phyloP scores from a whole-genome alignment of 768 basidiomycete genomes.

The Russula sp. region DNA sequence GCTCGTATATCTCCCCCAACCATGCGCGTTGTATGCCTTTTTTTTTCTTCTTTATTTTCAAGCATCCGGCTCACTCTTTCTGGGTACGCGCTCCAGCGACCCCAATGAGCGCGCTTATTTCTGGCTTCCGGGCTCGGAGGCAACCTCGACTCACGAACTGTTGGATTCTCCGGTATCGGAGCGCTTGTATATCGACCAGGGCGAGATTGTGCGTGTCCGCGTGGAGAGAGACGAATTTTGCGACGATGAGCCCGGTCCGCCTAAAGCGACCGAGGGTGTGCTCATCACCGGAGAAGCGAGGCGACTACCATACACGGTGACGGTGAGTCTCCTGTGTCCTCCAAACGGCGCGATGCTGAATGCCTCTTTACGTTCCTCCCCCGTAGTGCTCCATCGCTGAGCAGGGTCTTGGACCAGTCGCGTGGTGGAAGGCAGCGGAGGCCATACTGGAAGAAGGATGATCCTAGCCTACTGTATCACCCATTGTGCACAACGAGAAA shows the following conservation, averaged over 20 bases:
- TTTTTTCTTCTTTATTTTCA: neutral
- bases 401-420: slow-evolving; percentile 69
- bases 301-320: slow-evolving; percentile 62
- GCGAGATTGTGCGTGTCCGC: slow-evolving; percentile 69
- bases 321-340: slow-evolving; percentile 39
- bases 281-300: slow-evolving; percentile 44
- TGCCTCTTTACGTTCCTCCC: neutral
- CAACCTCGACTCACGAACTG: slow-evolving; percentile 51
- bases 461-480: neutral
- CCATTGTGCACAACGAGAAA: neutral
- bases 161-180: slow-evolving; percentile 60
- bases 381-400: slow-evolving; percentile 73
- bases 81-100: slow-evolving; percentile 42
- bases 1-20: slow-evolving; percentile 69
- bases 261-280: slow-evolving; percentile 67
- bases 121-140: slow-evolving; percentile 61
- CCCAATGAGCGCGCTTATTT: slow-evolving; percentile 79
- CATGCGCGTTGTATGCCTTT: slow-evolving; percentile 63
- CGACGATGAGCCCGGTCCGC: slow-evolving; percentile 82
- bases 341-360: too few species aligned
- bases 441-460: slow-evolving; percentile 39
- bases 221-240: slow-evolving; percentile 80
- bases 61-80: neutral
- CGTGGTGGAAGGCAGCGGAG: slow-evolving; percentile 64
- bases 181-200: slow-evolving; percentile 77